Percentiles rank a stretch among this genome's conserved stretches.
Evolutionary conservation across 1,139 yeast genomes (phyloP).

Genomic region (Citeromyces siamensis): DNA sequence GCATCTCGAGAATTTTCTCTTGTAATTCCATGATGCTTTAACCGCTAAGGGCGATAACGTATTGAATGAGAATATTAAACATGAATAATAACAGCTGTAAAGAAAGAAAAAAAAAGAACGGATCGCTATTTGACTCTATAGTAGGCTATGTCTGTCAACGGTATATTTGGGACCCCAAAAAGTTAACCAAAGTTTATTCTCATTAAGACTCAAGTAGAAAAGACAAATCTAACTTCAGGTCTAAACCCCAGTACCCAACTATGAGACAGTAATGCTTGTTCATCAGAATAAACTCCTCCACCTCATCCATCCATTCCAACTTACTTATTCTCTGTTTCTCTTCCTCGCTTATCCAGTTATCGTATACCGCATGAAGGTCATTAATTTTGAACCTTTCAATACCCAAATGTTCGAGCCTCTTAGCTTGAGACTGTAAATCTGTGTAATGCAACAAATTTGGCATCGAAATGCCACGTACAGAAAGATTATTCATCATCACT

Average conservation of each 20-base stretch:
- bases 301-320: slow-evolving; percentile 77
- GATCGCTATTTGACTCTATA: no score
- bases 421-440: slow-evolving; percentile 32
- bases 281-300: slow-evolving; percentile 71
- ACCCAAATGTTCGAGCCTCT: slow-evolving; percentile 18
- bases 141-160: no score
- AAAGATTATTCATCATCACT: slow-evolving; percentile 70
- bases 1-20: no score
- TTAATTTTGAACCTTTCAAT: slow-evolving; percentile 15
- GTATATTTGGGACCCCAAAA: no score
- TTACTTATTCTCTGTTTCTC: slow-evolving; percentile 43
- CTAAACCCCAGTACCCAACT: slow-evolving; percentile 13
- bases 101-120: no score
- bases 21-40: no score
- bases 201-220: background rate
- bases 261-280: slow-evolving; percentile 67
- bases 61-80: no score
- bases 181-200: no score
- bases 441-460: slow-evolving; percentile 44
- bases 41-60: no score
- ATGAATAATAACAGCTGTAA: no score
- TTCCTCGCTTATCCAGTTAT: slow-evolving; percentile 35
- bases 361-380: slow-evolving; percentile 36
- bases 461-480: slow-evolving; percentile 59
- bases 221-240: background rate